Percentiles rank a stretch among this genome's conserved stretches.
phyloP scores from a whole-genome alignment of 495 filamentous ascomycete species.

The Neurospora intermedia region DNA sequence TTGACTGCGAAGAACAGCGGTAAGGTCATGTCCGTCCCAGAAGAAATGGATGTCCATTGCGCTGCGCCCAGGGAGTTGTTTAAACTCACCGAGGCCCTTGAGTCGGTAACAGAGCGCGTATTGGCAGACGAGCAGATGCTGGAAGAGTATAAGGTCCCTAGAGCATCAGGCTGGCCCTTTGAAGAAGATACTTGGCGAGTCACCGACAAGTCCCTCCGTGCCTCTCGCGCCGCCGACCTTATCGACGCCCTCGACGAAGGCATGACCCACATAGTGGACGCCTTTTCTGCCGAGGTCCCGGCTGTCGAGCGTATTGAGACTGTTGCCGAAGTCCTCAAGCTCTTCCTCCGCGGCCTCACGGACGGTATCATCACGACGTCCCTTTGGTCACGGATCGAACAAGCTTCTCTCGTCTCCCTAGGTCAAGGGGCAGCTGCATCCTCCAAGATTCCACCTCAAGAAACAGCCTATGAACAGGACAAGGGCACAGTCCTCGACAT shows the following conservation, averaged over 20 bases:
- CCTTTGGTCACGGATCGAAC: constrained; percentile 64
- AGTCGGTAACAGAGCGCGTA: constrained; percentile 59
- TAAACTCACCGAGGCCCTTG: constrained; percentile 73
- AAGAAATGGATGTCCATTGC: constrained; percentile 33
- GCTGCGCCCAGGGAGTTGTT: constrained; percentile 72
- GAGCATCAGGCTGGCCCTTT: constrained; percentile 65
- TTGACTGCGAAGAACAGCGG: constrained; percentile 13
- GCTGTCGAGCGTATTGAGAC: constrained; percentile 58
- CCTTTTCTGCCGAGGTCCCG: constrained; percentile 48
- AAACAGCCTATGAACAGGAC: constrained; percentile 47
- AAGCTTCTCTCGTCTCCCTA: constrained; percentile 36
- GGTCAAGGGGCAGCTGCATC: constrained; percentile 16
- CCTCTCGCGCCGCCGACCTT: constrained; percentile 27
- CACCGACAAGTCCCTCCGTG: constrained; percentile 15
- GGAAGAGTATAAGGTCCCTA: constrained; percentile 48
- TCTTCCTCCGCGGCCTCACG: constrained; percentile 59
- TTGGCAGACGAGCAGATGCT: constrained; percentile 80
- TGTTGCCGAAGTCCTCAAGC: constrained; percentile 52
- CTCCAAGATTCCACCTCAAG: constrained; percentile 32
- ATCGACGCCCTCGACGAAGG: constrained; percentile 64
- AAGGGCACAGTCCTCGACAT: constrained; percentile 61
- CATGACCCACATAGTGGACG: constrained; percentile 34
- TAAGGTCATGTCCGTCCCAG: constrained; percentile 26
- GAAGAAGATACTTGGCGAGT: constrained; percentile 30
- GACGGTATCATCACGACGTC: constrained; percentile 61